A percentile compares a stretch with the other conserved stretches of the same genome.
Conservation (phyloP, 345 rosid species). For the Lumnitzera littorea region DNA sequence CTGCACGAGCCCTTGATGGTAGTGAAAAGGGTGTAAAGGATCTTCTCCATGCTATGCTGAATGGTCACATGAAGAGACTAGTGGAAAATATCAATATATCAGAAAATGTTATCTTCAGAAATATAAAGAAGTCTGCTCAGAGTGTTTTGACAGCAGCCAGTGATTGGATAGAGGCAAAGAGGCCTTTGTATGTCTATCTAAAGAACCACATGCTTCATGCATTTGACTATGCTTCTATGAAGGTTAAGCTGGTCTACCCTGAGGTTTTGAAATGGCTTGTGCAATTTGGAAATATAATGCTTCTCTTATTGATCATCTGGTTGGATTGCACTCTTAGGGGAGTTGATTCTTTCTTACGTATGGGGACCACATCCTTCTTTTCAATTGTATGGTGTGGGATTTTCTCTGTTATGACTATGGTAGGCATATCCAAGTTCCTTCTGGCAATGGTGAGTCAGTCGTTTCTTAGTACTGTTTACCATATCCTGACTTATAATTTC, state of each 20-base stretch:
- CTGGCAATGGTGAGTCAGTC: constrained; percentile 55
- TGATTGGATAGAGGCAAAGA: constrained; percentile 56
- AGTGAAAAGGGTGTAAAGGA: constrained; percentile 26
- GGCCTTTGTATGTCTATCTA: constrained; percentile 36
- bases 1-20: constrained; percentile 23
- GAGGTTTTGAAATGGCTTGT: constrained; percentile 58
- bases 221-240: constrained; percentile 37
- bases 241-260: constrained; percentile 49
- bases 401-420: constrained; percentile 70
- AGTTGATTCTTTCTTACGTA: constrained; percentile 69
- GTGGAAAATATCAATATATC: constrained; percentile 35
- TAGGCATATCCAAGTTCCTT: constrained; percentile 64
- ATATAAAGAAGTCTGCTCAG: constrained; percentile 31
- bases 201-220: constrained; percentile 27
- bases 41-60: constrained; percentile 28
- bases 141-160: constrained; percentile 30
- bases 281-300: constrained; percentile 58
- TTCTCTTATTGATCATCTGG: constrained; percentile 74
- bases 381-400: constrained; percentile 87
- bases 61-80: constrained; percentile 38
- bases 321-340: constrained; percentile 87
- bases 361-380: constrained; percentile 85
- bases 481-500: background rate
- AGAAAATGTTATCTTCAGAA: constrained; percentile 36
- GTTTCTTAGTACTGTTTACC: background rate